Evolutionary conservation across 495 filamentous ascomycete genomes (phyloP).

Genomic region (Xylaria acuta): DNA sequence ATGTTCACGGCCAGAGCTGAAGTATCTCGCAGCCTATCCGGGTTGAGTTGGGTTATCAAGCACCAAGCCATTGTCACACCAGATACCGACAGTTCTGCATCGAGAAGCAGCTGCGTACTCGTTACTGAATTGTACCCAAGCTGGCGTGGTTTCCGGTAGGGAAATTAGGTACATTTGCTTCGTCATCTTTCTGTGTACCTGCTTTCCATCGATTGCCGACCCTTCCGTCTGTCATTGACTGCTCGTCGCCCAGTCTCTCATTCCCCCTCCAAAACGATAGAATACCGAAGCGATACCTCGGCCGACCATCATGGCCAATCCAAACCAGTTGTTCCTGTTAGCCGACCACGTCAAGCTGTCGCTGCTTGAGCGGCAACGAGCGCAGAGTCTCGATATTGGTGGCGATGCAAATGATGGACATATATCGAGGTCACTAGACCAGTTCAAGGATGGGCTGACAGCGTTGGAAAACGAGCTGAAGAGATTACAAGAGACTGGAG

Average conservation of each 20-base stretch:
- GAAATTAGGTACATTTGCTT: conserved; percentile 9
- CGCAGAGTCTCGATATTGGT: conserved; percentile 78
- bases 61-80: conserved; percentile 1
- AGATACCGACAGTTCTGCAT: neutral
- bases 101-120: neutral
- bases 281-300: conserved; percentile 8
- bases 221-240: conserved; percentile 16
- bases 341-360: conserved; percentile 82
- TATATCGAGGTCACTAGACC: conserved; percentile 86
- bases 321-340: conserved; percentile 73
- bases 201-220: conserved; percentile 18
- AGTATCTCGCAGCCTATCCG: conserved; percentile 11
- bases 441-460: conserved; percentile 82
- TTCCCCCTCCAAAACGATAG: conserved; percentile 3
- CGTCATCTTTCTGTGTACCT: conserved; percentile 11
- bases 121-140: neutral
- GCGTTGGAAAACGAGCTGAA: conserved; percentile 70
- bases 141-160: neutral
- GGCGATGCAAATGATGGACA: conserved; percentile 87
- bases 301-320: conserved; percentile 54
- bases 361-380: conserved; percentile 86
- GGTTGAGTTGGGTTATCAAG: conserved; percentile 14
- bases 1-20: neutral
- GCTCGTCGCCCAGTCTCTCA: conserved; percentile 13
- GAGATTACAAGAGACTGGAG: conserved; percentile 65